phyloP scores from a whole-genome alignment of 495 filamentous ascomycete genomes.

The Penicillium tannophilum region DNA sequence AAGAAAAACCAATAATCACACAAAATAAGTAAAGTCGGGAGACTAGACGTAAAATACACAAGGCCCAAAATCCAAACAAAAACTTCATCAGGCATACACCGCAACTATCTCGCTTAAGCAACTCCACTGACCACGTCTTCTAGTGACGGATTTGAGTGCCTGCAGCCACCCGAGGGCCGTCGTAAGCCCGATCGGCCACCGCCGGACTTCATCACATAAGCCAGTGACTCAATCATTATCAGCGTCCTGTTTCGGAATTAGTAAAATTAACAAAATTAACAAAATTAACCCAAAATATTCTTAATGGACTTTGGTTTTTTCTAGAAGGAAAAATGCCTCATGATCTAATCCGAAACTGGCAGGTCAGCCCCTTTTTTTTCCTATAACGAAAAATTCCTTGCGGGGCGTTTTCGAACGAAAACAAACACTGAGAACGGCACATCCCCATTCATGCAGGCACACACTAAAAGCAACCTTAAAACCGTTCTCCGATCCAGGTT shows the following conservation, averaged over 20 bases:
- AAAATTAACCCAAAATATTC: background rate
- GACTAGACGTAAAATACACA: constrained; percentile 3
- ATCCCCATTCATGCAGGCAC: constrained; percentile 24
- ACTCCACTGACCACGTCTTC: constrained; percentile 16
- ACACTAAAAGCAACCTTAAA: constrained; percentile 36
- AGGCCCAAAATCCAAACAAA: background rate
- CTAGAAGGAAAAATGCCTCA: constrained; percentile 3
- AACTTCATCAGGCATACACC: constrained; percentile 13
- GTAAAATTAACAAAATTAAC: background rate
- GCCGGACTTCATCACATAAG: background rate
- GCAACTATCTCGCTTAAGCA: constrained; percentile 21
- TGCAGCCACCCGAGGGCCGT: background rate
- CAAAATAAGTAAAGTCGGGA: background rate
- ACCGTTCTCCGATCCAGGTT: constrained; percentile 10
- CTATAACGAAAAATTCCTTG: background rate
- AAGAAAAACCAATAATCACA: constrained; percentile 5
- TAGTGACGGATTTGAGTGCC: background rate
- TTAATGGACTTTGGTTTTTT: background rate
- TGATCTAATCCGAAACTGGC: background rate
- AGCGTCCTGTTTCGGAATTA: background rate
- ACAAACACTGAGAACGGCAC: constrained; percentile 13
- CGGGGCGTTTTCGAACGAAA: background rate
- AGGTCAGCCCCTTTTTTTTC: constrained; percentile 1
- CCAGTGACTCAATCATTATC: background rate
- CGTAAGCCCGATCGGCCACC: constrained; percentile 1